phyloP scores from a whole-genome alignment of 345 rosid species.

The Triadica sebifera region DNA sequence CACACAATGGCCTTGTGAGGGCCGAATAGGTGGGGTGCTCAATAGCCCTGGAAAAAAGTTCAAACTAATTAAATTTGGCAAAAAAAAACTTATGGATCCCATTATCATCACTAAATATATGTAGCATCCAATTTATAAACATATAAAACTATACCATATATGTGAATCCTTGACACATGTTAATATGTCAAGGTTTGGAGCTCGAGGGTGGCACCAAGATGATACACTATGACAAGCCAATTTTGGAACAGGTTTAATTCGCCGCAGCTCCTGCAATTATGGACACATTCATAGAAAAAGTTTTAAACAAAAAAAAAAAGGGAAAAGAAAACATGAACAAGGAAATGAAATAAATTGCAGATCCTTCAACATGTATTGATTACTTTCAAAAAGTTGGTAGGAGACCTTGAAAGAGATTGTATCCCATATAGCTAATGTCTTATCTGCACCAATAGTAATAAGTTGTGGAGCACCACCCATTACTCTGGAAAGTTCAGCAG shows the following conservation, averaged over 20 bases:
- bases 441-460: constrained; percentile 96
- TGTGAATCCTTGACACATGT: constrained; percentile 98
- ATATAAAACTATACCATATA: constrained; percentile 59
- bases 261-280: constrained; percentile 69
- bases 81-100: background rate
- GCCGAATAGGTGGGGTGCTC: constrained; percentile 99
- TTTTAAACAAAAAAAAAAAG: background rate
- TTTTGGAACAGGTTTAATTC: constrained; percentile 94
- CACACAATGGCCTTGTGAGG: constrained; percentile 94
- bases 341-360: constrained; percentile 1
- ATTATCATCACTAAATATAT: background rate
- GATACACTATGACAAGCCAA: constrained; percentile 96
- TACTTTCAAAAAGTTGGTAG: constrained; percentile 7
- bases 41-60: constrained; percentile 71
- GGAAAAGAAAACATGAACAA: background rate
- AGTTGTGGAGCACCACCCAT: constrained; percentile 94
- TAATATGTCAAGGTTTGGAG: constrained; percentile 95
- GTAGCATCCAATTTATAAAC: background rate
- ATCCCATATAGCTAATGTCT: constrained; percentile 98
- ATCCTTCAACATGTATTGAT: constrained; percentile 5
- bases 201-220: constrained; percentile 99
- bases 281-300: background rate
- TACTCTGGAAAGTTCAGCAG: constrained; percentile 95
- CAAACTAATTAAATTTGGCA: background rate
- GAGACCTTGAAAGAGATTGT: constrained; percentile 92